A percentile compares a stretch with the other conserved stretches of the same genome.
These are phyloP conservation scores for Boletellus ananas DNA, from an alignment of 768 basidiomycete genomes.

Conservation along the genomic window DNA sequence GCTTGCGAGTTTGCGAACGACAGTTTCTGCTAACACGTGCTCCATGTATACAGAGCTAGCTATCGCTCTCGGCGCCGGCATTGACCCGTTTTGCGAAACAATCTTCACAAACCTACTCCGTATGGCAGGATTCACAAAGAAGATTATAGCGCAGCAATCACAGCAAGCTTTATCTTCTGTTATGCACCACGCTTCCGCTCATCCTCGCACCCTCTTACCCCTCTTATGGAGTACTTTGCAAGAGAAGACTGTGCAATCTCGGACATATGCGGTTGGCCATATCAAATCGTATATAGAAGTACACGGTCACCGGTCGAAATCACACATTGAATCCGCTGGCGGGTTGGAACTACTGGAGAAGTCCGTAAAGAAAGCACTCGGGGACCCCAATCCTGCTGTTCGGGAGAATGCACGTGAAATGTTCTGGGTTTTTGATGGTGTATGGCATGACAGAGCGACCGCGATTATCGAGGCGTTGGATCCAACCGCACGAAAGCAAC, in stretches of 20 bases:
- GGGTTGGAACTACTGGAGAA: conserved; percentile 72
- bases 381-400: conserved; percentile 77
- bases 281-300: conserved; percentile 69
- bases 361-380: conserved; percentile 65
- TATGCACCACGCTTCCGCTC: conserved; percentile 64
- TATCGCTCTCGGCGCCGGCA: conserved; percentile 52
- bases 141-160: conserved; percentile 82
- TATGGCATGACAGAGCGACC: conserved; percentile 73
- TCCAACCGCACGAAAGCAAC: conserved; percentile 63
- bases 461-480: conserved; percentile 68
- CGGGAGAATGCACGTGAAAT: conserved; percentile 64
- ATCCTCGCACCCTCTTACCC: conserved; percentile 64
- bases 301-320: conserved; percentile 63
- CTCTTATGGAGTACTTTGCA: conserved; percentile 64
- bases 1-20: conserved; percentile 88
- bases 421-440: conserved; percentile 76
- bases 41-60: conserved; percentile 75
- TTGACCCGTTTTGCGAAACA: conserved; percentile 80
- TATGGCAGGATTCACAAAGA: conserved; percentile 91
- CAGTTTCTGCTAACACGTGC: conserved; percentile 77
- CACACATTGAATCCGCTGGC: conserved; percentile 64
- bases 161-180: conserved; percentile 69
- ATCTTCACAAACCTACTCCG: conserved; percentile 74
- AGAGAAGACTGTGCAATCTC: conserved; percentile 79
- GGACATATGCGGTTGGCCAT: conserved; percentile 65